Evolutionary conservation across 306 rosid species (phyloP).

Genomic region (Oxytropis ochrocephala): DNA sequence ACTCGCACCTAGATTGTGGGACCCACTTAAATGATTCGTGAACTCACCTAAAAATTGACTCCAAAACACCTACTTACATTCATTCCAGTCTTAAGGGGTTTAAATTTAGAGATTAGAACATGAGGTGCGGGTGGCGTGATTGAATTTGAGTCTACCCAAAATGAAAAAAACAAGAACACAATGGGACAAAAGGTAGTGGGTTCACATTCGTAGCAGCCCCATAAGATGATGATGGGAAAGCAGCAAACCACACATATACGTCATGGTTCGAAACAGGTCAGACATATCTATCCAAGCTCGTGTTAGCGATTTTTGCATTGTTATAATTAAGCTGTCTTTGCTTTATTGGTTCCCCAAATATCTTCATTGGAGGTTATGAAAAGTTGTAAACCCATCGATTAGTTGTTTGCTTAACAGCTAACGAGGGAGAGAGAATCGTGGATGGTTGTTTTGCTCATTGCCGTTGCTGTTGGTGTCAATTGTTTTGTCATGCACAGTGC

Average conservation of each 20-base stretch:
- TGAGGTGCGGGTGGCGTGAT: not conserved
- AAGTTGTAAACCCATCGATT: not conserved
- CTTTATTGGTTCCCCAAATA: not conserved
- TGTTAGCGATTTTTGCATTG: not conserved
- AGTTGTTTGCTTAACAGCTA: not conserved
- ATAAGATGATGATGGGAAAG: not conserved
- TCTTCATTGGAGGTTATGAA: not conserved
- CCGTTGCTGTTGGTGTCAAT: conserved; percentile 12
- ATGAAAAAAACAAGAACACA: conserved; percentile 6
- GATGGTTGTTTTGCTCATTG: not conserved
- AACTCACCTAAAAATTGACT: no score
- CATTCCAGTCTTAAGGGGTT: no score
- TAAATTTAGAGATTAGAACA: no score
- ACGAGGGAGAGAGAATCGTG: not conserved
- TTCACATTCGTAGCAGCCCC: conserved; percentile 24
- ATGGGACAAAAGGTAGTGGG: conserved; percentile 33
- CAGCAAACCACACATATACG: conserved; percentile 16
- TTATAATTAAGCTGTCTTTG: not conserved
- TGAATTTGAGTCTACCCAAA: not conserved
- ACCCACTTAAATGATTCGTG: no score
- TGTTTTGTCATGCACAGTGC: conserved; percentile 19
- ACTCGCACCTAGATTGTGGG: no score
- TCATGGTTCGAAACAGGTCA: conserved; percentile 4
- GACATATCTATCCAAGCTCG: not conserved
- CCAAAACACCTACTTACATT: no score